Base-by-base conservation (phyloP, 139 green algal species). In the Micractinium conductrix region DNA sequence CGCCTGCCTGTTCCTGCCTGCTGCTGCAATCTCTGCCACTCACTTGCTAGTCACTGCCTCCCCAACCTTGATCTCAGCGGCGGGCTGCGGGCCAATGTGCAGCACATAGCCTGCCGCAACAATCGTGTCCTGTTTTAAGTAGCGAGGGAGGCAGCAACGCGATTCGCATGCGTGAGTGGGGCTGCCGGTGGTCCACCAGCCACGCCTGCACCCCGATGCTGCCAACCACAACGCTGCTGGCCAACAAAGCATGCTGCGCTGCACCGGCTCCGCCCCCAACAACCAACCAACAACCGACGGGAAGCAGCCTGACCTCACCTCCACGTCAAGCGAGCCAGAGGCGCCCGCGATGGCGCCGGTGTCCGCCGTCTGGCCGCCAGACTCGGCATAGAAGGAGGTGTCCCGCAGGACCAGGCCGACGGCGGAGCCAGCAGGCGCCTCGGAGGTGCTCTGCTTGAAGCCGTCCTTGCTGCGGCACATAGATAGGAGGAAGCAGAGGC, bases 41-140 rank as follows among this genome's bases (percentile, higher is more conserved):
- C 58, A 95, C 43, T 80, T 83, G 21, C 86, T 80, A 24, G 84
- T 93, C 22, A 97, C 92, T 21, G 63, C 70, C 72, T 96, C 92
- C 40, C 95, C 96, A 8, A 98, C 95, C 12, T 69, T 73, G 80
- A 93, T 55, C 60, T 76, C 76, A 12, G 80, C 80, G 48, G 44
- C 74, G 4, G 70, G 75, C 10, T 85, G 44, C 21, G 88, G 79
- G 28, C 93, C 90, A 30, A 96, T 81, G 81, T 99, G 97, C 76
- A 99, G 89, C 79, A 99, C 96, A 79, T 96, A 99, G 42, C 97
- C 97, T 5, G 96, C 97, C 9, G 98, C 98, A 12, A 97, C 88
- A 80, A 85, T 94, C 86, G 24, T 73, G 62, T 90, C 86, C 45
- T 80, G 74, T 22, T n/a, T n/a, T n/a, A n/a, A n/a, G n/a, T n/a